A percentile compares a stretch with the other conserved stretches of the same genome.
Conservation (phyloP, 1,284 basidiomycete genomes). For the Stygiomarasmius scandens region DNA sequence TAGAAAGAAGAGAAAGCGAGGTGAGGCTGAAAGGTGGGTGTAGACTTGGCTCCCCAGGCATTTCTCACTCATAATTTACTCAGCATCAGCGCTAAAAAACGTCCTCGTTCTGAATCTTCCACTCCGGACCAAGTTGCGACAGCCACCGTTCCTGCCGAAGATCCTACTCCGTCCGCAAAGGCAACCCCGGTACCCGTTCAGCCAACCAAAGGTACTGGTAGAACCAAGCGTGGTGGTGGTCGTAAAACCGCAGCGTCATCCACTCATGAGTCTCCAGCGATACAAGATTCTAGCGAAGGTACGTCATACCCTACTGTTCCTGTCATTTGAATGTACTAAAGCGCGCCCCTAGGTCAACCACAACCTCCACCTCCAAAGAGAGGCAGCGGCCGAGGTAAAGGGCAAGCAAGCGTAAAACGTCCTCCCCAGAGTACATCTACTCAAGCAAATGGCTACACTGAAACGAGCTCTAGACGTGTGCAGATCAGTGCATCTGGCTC, state of each 20-base stretch:
- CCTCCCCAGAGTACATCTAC: constrained; percentile 42
- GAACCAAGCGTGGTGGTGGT: constrained; percentile 45
- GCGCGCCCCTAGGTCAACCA: constrained; percentile 14
- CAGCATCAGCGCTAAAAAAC: constrained; percentile 24
- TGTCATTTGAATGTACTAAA: too few species aligned
- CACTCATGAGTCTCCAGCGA: constrained; percentile 41
- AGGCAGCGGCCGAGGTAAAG: constrained; percentile 38
- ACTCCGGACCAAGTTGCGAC: constrained; percentile 56
- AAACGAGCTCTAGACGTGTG: constrained; percentile 49
- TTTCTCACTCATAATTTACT: background rate
- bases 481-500: constrained; percentile 34
- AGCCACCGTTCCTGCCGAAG: constrained; percentile 36
- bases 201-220: constrained; percentile 28
- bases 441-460: constrained; percentile 40
- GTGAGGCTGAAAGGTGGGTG: constrained; percentile 71
- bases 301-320: too few species aligned
- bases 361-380: constrained; percentile 37
- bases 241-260: constrained; percentile 42
- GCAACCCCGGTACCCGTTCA: constrained; percentile 33
- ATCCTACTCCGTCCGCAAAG: constrained; percentile 27
- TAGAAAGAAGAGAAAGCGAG: constrained; percentile 79
- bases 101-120: constrained; percentile 71
- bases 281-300: constrained; percentile 70
- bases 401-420: constrained; percentile 52
- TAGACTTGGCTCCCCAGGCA: constrained; percentile 10